phyloP scores from a whole-genome alignment of 257 asterid genomes.

The Penstemon davidsonii region DNA sequence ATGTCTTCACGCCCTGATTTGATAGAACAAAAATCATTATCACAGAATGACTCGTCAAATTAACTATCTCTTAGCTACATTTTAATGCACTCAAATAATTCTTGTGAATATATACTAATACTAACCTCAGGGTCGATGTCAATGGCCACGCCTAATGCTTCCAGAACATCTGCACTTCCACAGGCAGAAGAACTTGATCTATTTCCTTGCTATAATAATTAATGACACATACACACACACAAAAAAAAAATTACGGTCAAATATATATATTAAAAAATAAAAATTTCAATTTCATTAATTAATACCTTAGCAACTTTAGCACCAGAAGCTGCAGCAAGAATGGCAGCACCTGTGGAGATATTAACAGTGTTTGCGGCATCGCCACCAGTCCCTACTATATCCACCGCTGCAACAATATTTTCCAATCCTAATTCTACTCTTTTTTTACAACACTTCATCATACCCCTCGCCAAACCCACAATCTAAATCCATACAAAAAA shows the following conservation, averaged over 20 bases:
- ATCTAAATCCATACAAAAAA: conserved; percentile 37
- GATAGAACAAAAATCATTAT: background rate
- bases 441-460: conserved; percentile 62
- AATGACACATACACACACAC: background rate
- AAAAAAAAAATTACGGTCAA: conserved; percentile 5
- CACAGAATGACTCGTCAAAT: background rate
- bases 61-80: no score
- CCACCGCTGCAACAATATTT: conserved; percentile 43
- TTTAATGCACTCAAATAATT: background rate
- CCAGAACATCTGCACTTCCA: conserved; percentile 89
- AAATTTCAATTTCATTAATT: no score
- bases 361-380: conserved; percentile 89
- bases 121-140: conserved; percentile 71
- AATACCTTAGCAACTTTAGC: conserved; percentile 79
- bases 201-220: conserved; percentile 68
- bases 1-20: conserved; percentile 57
- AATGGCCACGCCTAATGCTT: conserved; percentile 72
- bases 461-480: conserved; percentile 80
- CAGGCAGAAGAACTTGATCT: conserved; percentile 92
- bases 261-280: background rate
- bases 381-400: conserved; percentile 90
- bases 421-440: conserved; percentile 55
- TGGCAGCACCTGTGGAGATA: conserved; percentile 84
- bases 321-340: conserved; percentile 93
- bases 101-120: background rate